Conservation (phyloP, 306 rosid species). For the apple (Malus domestica) region DNA sequence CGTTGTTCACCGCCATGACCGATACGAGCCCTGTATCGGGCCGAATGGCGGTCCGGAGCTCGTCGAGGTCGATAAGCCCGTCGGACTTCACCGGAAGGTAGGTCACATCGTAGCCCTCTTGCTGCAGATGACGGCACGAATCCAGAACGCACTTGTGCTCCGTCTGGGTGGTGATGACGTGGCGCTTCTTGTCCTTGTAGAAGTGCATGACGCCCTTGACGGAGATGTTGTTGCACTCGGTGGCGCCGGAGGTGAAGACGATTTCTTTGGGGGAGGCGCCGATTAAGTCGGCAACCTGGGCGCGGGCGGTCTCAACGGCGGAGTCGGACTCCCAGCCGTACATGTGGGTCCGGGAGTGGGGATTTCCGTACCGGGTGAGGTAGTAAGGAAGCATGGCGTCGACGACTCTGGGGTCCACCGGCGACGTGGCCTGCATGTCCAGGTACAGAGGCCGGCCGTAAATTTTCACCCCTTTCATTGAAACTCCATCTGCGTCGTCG, state of each 20-base stretch:
- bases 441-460: slow-evolving; percentile 79
- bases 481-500: slow-evolving; percentile 43
- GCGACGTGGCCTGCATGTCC: slow-evolving; percentile 84
- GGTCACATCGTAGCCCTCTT: slow-evolving; percentile 77
- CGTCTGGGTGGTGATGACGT: slow-evolving; percentile 79
- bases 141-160: slow-evolving; percentile 98
- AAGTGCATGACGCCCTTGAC: slow-evolving; percentile 77
- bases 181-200: slow-evolving; percentile 75
- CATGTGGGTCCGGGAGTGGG: slow-evolving; percentile 86
- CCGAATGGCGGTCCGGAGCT: slow-evolving; percentile 58
- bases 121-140: slow-evolving; percentile 89
- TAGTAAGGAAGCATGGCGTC: slow-evolving; percentile 83
- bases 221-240: slow-evolving; percentile 80
- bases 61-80: slow-evolving; percentile 62
- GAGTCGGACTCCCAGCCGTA: slow-evolving; percentile 94
- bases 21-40: slow-evolving; percentile 81
- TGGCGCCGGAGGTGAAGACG: slow-evolving; percentile 84
- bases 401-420: slow-evolving; percentile 87
- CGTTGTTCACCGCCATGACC: slow-evolving; percentile 90
- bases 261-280: slow-evolving; percentile 81
- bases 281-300: slow-evolving; percentile 61
- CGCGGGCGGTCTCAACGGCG: slow-evolving; percentile 80
- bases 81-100: slow-evolving; percentile 69
- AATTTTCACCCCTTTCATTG: slow-evolving; percentile 75
- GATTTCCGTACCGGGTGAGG: slow-evolving; percentile 66